Evolutionary conservation across 2,329 filamentous ascomycete species (phyloP).

Genomic region (Aspergillus aculeatinus): DNA sequence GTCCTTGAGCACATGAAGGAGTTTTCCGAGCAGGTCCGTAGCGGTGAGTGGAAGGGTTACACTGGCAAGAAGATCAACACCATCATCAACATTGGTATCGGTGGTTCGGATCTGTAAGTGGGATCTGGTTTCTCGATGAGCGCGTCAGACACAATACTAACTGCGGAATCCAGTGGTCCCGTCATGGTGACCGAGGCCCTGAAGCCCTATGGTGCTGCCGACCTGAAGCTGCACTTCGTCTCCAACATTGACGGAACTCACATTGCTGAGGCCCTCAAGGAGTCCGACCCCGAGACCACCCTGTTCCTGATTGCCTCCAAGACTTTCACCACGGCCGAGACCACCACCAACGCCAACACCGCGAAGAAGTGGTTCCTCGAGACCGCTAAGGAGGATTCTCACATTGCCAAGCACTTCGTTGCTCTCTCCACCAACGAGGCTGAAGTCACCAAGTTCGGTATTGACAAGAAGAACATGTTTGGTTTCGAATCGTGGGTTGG

Average conservation of each 20-base stretch:
- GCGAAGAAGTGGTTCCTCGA: constrained; percentile 97
- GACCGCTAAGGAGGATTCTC: constrained; percentile 67
- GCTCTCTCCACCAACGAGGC: constrained; percentile 92
- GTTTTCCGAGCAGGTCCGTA: constrained; percentile 92
- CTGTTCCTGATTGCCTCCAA: constrained; percentile 98
- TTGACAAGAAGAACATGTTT: constrained; percentile 99
- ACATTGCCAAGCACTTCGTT: constrained; percentile 97
- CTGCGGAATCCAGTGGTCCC: constrained; percentile 63
- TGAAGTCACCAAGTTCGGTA: constrained; percentile 97
- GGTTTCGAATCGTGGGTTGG: constrained; percentile 98
- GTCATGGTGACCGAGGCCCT: constrained; percentile 99
- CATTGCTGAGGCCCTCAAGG: constrained; percentile 85
- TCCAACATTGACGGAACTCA: constrained; percentile 99
- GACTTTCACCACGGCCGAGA: constrained; percentile 99
- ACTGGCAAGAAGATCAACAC: constrained; percentile 96
- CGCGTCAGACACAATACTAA: constrained; percentile 19
- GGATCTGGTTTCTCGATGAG: not conserved
- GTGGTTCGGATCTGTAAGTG: constrained; percentile 92
- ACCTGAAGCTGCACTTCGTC: constrained; percentile 92
- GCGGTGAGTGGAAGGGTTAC: constrained; percentile 94
- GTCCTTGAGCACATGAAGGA: constrained; percentile 98
- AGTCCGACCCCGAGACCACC: constrained; percentile 94
- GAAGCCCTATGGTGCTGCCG: constrained; percentile 85
- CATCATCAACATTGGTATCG: constrained; percentile 97
- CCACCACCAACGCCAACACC: constrained; percentile 92